These are phyloP conservation scores for Ustilago lituana DNA, from an alignment of 1,284 basidiomycete genomes.

Conservation along the genomic window DNA sequence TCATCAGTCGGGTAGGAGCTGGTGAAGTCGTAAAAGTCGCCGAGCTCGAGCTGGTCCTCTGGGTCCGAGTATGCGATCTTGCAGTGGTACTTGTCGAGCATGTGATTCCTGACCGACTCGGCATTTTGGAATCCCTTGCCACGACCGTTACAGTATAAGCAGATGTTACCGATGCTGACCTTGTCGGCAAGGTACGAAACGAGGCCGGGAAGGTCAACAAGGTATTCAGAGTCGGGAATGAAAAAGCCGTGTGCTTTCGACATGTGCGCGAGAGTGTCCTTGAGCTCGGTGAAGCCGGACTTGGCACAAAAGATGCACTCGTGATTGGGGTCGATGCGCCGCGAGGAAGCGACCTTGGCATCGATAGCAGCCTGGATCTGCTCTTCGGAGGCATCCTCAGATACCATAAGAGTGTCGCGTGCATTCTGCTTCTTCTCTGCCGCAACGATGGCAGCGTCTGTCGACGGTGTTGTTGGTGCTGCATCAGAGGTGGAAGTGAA, in stretches of 20 bases:
- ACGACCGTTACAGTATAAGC: constrained; percentile 78
- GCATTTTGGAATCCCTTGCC: constrained; percentile 58
- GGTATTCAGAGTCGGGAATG: constrained; percentile 90
- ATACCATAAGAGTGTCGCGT: constrained; percentile 36
- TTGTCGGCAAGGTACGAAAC: constrained; percentile 91
- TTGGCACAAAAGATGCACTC: constrained; percentile 81
- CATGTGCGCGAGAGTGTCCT: constrained; percentile 87
- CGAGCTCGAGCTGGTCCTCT: constrained; percentile 82
- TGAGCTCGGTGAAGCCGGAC: constrained; percentile 72
- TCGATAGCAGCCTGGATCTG: constrained; percentile 61
- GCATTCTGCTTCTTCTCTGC: constrained; percentile 37
- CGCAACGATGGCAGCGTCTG: constrained; percentile 16
- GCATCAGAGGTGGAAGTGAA: constrained; percentile 2
- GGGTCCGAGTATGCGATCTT: constrained; percentile 90
- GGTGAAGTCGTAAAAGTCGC: constrained; percentile 93
- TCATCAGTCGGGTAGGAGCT: constrained; percentile 75
- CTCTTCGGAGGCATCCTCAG: constrained; percentile 55
- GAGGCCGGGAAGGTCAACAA: constrained; percentile 84
- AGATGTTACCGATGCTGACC: constrained; percentile 89
- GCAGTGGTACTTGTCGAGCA: constrained; percentile 75
- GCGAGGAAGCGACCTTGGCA: constrained; percentile 57
- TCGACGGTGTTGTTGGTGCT: constrained; percentile 9
- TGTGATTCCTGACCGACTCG: constrained; percentile 62
- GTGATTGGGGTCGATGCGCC: constrained; percentile 56
- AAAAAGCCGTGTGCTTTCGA: constrained; percentile 88